A percentile compares a stretch with the other conserved stretches of the same genome.
Evolutionary conservation across 495 filamentous ascomycete species (phyloP).

Genomic region (Hamigera avellanea): DNA sequence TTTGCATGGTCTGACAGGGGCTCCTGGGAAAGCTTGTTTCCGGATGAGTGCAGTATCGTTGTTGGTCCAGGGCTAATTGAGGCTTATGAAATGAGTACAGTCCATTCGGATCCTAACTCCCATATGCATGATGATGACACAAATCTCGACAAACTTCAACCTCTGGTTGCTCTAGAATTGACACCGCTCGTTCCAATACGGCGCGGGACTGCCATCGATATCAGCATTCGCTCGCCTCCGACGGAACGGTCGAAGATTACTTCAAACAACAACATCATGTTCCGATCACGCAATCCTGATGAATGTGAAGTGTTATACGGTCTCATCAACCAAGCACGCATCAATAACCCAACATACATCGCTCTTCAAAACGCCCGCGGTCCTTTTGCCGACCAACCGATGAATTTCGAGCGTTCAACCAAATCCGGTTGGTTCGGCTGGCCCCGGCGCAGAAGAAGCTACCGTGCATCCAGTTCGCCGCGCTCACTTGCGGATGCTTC

Average conservation of each 20-base stretch:
- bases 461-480: slow-evolving; percentile 44
- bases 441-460: slow-evolving; percentile 41
- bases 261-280: slow-evolving; percentile 69
- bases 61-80: slow-evolving; percentile 81
- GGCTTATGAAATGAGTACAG: slow-evolving; percentile 54
- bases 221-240: slow-evolving; percentile 78
- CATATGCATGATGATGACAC: slow-evolving; percentile 7
- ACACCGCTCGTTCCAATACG: slow-evolving; percentile 82
- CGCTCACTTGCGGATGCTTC: slow-evolving; percentile 41
- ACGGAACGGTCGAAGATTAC: slow-evolving; percentile 58
- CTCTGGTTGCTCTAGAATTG: slow-evolving; percentile 69
- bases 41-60: slow-evolving; percentile 65
- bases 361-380: slow-evolving; percentile 63
- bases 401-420: slow-evolving; percentile 17
- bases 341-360: slow-evolving; percentile 82
- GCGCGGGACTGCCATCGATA: slow-evolving; percentile 81
- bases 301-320: slow-evolving; percentile 76
- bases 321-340: slow-evolving; percentile 69
- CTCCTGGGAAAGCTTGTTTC: slow-evolving; percentile 66
- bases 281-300: slow-evolving; percentile 64
- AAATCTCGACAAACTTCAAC: slow-evolving; percentile 33
- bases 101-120: slow-evolving; percentile 9
- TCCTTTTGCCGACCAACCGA: slow-evolving; percentile 19
- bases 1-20: slow-evolving; percentile 79
- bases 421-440: slow-evolving; percentile 33